These are phyloP conservation scores for Heritiera fomes DNA, from an alignment of 345 rosid species.

Conservation along the genomic window DNA sequence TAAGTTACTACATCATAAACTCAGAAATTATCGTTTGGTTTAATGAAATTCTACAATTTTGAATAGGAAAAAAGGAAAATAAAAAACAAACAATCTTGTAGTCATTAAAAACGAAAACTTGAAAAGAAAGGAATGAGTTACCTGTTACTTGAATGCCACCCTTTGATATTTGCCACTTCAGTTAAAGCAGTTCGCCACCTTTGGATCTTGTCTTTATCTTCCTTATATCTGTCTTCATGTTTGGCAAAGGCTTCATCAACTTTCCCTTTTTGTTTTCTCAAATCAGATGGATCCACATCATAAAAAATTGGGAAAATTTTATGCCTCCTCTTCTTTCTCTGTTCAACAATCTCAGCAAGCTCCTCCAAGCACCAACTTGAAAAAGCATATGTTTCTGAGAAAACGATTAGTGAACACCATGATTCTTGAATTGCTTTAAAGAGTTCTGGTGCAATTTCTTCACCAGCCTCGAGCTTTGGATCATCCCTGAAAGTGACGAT, in stretches of 20 bases:
- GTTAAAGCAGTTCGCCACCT: slow-evolving; percentile 9
- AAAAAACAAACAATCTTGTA: not conserved
- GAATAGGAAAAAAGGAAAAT: not conserved
- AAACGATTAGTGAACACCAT: not conserved
- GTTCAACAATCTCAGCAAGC: not conserved
- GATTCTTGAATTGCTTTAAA: not conserved
- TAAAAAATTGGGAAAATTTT: not conserved
- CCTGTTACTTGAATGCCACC: not conserved
- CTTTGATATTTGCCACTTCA: not conserved
- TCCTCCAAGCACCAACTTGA: slow-evolving; percentile 12
- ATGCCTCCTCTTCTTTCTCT: not conserved
- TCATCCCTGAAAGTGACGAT: slow-evolving; percentile 9
- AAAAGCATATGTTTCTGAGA: not conserved
- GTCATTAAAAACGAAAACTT: too few species aligned
- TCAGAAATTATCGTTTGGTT: too few species aligned
- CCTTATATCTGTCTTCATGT: not conserved
- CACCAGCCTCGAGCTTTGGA: not conserved
- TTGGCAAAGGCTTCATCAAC: not conserved
- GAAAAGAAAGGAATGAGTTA: not conserved
- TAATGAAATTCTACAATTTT: too few species aligned
- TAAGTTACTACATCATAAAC: too few species aligned
- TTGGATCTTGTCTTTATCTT: not conserved
- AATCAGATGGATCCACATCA: not conserved
- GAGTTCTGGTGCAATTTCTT: not conserved
- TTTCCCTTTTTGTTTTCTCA: not conserved